phyloP scores from a whole-genome alignment of 139 green algal species.

The Coelastrella sp. region DNA sequence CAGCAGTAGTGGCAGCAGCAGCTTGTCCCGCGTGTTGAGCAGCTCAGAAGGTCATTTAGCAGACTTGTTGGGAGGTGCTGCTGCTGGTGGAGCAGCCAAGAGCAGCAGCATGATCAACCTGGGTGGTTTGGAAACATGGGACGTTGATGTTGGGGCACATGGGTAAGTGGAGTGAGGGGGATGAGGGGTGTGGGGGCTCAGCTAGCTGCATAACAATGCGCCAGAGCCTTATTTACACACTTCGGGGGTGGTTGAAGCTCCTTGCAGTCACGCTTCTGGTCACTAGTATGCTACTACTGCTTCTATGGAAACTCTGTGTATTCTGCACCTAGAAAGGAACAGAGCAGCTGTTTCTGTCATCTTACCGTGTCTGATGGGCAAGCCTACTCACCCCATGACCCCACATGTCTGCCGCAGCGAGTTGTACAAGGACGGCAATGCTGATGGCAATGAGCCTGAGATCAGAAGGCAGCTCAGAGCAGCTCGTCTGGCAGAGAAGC shows the following conservation, averaged over 20 bases:
- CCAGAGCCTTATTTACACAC: too few species aligned
- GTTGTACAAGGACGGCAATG: slow-evolving; percentile 41
- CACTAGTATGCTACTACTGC: too few species aligned
- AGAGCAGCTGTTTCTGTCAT: too few species aligned
- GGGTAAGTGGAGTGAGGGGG: slow-evolving; percentile 8
- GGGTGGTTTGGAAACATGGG: slow-evolving; percentile 22
- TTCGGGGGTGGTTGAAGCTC: too few species aligned
- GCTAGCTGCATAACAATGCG: too few species aligned
- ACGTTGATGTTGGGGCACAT: slow-evolving; percentile 21
- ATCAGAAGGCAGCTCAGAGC: slow-evolving; percentile 42
- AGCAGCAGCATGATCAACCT: slow-evolving; percentile 39
- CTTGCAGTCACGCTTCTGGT: too few species aligned
- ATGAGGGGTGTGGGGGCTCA: background rate
- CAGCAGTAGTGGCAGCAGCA: background rate
- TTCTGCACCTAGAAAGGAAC: too few species aligned
- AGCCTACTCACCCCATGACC: too few species aligned
- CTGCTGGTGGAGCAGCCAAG: slow-evolving; percentile 3
- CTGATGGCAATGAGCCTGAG: slow-evolving; percentile 52
- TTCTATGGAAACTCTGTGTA: too few species aligned
- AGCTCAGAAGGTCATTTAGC: slow-evolving; percentile 38
- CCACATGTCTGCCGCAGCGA: slow-evolving; percentile 43
- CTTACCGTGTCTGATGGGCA: too few species aligned
- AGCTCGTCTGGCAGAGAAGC: slow-evolving; percentile 60
- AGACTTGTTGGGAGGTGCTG: slow-evolving; percentile 36
- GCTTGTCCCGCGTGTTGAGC: background rate